Evolutionary conservation across 306 rosid genomes (phyloP).

Genomic region (Carpinus viminea): DNA sequence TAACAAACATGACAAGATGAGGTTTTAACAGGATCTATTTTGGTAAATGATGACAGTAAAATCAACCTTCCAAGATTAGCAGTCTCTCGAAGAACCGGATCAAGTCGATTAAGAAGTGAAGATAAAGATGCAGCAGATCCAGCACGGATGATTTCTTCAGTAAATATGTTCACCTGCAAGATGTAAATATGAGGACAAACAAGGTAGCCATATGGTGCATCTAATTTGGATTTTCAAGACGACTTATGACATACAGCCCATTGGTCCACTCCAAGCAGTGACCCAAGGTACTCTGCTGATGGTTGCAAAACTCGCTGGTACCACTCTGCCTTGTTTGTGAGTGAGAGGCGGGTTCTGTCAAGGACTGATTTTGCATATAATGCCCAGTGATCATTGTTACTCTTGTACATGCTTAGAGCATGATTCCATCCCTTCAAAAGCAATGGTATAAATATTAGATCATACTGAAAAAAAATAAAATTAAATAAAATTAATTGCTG

Average conservation of each 20-base stretch:
- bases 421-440: conserved; percentile 84
- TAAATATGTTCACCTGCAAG: conserved; percentile 87
- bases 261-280: conserved; percentile 81
- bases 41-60: conserved; percentile 22
- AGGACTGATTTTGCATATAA: conserved; percentile 88
- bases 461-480: background rate
- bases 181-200: conserved; percentile 42
- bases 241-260: conserved; percentile 73
- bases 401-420: conserved; percentile 64
- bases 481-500: too few relatives aligned
- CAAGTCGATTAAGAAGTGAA: conserved; percentile 82
- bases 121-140: conserved; percentile 98
- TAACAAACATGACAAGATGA: conserved; percentile 8
- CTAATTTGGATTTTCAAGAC: conserved; percentile 3
- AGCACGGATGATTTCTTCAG: conserved; percentile 96
- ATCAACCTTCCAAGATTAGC: conserved; percentile 94
- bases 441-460: conserved; percentile 30
- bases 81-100: conserved; percentile 87
- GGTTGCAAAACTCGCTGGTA: conserved; percentile 85
- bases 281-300: conserved; percentile 95
- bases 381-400: conserved; percentile 74
- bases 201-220: conserved; percentile 7
- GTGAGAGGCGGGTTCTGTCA: conserved; percentile 96
- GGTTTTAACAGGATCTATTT: conserved; percentile 25
- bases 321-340: conserved; percentile 79